A percentile compares a stretch with the other conserved stretches of the same genome.
Conservation (phyloP, 176 grass and related monocot species). For the Ampelocalamus luodianensis region DNA sequence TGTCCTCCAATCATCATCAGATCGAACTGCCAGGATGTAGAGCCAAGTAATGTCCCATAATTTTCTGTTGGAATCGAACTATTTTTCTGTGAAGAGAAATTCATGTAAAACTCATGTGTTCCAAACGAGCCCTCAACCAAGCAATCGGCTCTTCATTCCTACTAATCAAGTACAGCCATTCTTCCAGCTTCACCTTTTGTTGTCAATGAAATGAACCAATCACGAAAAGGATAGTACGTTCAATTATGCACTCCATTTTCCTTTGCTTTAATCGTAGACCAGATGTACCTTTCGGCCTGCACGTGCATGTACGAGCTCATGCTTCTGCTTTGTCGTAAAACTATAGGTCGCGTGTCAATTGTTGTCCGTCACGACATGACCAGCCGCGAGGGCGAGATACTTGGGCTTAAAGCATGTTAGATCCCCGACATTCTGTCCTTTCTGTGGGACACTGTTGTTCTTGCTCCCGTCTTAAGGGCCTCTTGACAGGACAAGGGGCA, state of each 20-base stretch:
- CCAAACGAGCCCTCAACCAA: too few species aligned
- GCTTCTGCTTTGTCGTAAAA: neutral
- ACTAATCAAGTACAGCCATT: neutral
- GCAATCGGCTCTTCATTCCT: neutral
- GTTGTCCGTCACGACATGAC: constrained; percentile 22
- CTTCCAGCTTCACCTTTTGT: too few species aligned
- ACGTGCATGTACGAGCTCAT: constrained; percentile 25
- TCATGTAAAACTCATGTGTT: too few species aligned
- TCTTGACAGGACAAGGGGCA: neutral
- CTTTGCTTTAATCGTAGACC: neutral
- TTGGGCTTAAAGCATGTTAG: neutral
- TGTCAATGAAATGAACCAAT: too few species aligned
- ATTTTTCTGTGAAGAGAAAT: neutral
- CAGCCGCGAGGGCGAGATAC: neutral
- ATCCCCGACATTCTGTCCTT: constrained; percentile 20
- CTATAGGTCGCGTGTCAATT: neutral
- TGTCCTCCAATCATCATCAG: neutral
- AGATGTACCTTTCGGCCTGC: neutral
- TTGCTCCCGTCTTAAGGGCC: neutral
- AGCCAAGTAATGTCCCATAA: neutral
- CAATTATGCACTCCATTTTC: neutral
- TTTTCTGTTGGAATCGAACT: too few species aligned
- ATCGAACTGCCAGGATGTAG: neutral
- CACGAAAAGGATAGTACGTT: too few species aligned
- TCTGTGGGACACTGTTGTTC: neutral